phyloP scores from a whole-genome alignment of 495 filamentous ascomycete species.

The Aspergillus nanangensis region DNA sequence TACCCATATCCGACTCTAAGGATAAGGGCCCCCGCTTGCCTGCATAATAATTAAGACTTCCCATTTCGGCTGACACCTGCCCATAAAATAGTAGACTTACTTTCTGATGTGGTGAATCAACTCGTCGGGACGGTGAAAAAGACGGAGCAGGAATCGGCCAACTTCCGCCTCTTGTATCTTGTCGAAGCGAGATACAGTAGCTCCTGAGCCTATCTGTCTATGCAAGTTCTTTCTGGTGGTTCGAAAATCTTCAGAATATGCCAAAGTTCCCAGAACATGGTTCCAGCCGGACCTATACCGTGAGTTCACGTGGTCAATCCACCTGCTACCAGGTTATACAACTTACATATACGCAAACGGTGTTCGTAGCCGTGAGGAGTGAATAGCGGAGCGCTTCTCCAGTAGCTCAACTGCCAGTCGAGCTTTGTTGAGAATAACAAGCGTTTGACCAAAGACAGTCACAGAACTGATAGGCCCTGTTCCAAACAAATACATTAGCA shows the following conservation, averaged over 20 bases:
- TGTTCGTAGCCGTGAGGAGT: conserved; percentile 37
- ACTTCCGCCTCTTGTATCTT: conserved; percentile 30
- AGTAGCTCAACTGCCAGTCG: conserved; percentile 35
- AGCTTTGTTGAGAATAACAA: conserved; percentile 43
- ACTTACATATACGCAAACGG: conserved; percentile 36
- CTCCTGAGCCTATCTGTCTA: conserved; percentile 3
- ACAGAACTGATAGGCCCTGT: conserved; percentile 45
- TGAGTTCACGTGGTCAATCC: not conserved
- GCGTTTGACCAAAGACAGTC: conserved; percentile 41
- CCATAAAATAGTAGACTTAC: conserved; percentile 13
- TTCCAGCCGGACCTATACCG: conserved; percentile 31
- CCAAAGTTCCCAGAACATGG: conserved; percentile 2
- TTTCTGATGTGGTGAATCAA: conserved; percentile 30
- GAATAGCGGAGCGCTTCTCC: conserved; percentile 32
- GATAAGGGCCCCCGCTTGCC: conserved; percentile 35
- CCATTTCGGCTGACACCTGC: too few species aligned
- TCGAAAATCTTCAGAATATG: not conserved
- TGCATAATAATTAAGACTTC: conserved; percentile 1
- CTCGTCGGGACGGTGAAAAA: conserved; percentile 27
- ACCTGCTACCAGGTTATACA: not conserved
- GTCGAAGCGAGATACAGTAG: conserved; percentile 23
- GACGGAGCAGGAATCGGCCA: conserved; percentile 33
- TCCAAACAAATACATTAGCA: not conserved
- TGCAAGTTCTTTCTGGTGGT: not conserved
- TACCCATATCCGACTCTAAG: conserved; percentile 46